phyloP scores from a whole-genome alignment of 306 rosid species.

The Begonia fuchsioides region DNA sequence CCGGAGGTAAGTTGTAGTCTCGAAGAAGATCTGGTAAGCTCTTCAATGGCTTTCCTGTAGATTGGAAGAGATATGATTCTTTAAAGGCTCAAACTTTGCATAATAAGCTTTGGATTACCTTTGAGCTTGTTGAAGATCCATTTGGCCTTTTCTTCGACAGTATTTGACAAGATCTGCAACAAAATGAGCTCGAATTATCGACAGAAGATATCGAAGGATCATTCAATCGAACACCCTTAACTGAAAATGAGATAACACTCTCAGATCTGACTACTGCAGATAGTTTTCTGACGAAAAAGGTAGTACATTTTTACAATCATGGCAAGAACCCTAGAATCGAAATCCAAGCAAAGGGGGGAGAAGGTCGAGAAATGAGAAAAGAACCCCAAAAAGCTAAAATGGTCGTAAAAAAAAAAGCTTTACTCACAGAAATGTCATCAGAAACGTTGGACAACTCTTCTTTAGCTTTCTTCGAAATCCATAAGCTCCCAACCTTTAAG shows the following conservation, averaged over 20 bases:
- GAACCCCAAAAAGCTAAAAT: background rate
- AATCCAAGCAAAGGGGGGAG: background rate
- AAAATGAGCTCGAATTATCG: background rate
- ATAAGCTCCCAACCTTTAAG: no score
- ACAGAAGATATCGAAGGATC: no score
- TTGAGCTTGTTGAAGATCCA: conserved; percentile 93
- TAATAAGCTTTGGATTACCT: conserved; percentile 38
- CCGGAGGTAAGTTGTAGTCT: conserved; percentile 74
- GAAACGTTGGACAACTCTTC: conserved; percentile 65
- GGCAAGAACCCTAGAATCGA: conserved; percentile 1
- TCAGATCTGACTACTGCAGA: no score
- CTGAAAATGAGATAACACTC: no score
- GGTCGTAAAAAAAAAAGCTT: background rate
- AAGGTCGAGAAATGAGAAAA: conserved; percentile 1
- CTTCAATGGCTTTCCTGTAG: conserved; percentile 61
- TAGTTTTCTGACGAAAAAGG: no score
- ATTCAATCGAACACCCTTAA: no score
- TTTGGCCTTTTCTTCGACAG: conserved; percentile 95
- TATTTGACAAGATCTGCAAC: conserved; percentile 66
- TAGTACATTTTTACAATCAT: conserved; percentile 16
- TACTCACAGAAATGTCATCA: conserved; percentile 62
- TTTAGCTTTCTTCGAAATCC: conserved; percentile 92
- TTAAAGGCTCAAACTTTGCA: no score
- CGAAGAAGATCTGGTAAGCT: conserved; percentile 81
- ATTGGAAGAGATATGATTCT: no score